Percentiles rank a stretch among this genome's conserved stretches.
phyloP scores from a whole-genome alignment of 306 rosid species.

The Gillenia trifoliata region DNA sequence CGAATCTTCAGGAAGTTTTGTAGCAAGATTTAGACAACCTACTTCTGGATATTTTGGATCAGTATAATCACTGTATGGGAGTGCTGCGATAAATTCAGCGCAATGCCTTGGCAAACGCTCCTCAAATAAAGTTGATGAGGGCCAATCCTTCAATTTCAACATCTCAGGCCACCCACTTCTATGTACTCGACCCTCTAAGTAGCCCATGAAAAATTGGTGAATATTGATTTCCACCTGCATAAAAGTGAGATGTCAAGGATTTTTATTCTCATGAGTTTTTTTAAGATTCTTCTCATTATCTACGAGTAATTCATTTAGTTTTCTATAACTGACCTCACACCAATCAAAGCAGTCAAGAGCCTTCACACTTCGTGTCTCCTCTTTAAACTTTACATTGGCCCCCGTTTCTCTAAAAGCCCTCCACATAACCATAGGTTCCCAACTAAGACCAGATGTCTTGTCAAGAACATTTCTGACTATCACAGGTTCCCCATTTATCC shows the following conservation, averaged over 20 bases:
- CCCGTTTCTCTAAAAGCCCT: constrained; percentile 45
- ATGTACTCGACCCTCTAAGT: constrained; percentile 35
- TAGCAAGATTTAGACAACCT: constrained; percentile 36
- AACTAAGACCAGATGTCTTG: constrained; percentile 46
- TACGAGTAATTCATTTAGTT: not conserved
- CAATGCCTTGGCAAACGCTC: constrained; percentile 43
- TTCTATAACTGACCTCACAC: constrained; percentile 33
- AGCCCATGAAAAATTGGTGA: constrained; percentile 37
- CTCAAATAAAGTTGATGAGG: constrained; percentile 38
- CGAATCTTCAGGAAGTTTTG: constrained; percentile 31
- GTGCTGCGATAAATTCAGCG: constrained; percentile 39
- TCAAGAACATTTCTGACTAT: constrained; percentile 45
- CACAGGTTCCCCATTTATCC: constrained; percentile 45
- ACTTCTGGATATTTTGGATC: constrained; percentile 34
- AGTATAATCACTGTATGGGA: constrained; percentile 39
- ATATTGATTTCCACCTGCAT: constrained; percentile 40
- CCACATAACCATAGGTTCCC: constrained; percentile 59
- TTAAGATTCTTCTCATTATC: not conserved
- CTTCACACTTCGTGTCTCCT: constrained; percentile 35
- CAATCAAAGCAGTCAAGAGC: constrained; percentile 48
- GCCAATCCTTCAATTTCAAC: constrained; percentile 50
- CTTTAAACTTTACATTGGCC: constrained; percentile 36
- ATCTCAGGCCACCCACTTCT: constrained; percentile 35
- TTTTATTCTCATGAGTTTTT: not conserved
- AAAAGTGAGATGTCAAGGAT: constrained; percentile 6